Evolutionary conservation across 352 stramenopile genomes (phyloP).

Genomic region (Bremia lactucae): DNA sequence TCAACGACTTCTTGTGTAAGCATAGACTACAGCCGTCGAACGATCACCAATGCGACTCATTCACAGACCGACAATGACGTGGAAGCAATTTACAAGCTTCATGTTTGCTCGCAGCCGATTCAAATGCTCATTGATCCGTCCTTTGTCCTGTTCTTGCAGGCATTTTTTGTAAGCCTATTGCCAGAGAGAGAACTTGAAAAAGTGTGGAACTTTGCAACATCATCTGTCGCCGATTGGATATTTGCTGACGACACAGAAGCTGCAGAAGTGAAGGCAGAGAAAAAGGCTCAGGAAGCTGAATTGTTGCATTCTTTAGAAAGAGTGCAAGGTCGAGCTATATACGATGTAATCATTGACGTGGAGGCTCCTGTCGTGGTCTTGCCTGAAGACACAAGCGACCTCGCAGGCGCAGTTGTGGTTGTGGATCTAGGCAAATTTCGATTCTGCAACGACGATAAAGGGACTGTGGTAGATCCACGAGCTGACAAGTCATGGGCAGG

Average conservation of each 20-base stretch:
- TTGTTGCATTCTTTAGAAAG: slow-evolving; percentile 28
- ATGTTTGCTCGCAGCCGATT: slow-evolving; percentile 47
- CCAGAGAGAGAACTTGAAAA: slow-evolving; percentile 60
- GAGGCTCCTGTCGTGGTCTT: slow-evolving; percentile 66
- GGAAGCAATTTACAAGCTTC: slow-evolving; percentile 24
- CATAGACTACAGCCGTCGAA: slow-evolving; percentile 30
- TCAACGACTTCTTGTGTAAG: slow-evolving; percentile 30
- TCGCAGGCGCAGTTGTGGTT: slow-evolving; percentile 35
- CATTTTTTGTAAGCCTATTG: slow-evolving; percentile 61
- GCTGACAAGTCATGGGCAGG: slow-evolving; percentile 1
- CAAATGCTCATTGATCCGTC: slow-evolving; percentile 59
- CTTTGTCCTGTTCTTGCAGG: slow-evolving; percentile 55
- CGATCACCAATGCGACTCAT: slow-evolving; percentile 8
- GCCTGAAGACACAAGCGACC: slow-evolving; percentile 35
- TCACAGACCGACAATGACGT: slow-evolving; percentile 7
- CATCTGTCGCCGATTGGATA: slow-evolving; percentile 72
- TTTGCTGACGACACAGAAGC: slow-evolving; percentile 42
- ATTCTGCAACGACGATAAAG: slow-evolving; percentile 39
- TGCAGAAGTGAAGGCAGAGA: slow-evolving; percentile 8
- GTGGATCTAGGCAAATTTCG: slow-evolving; percentile 62
- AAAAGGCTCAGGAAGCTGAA: slow-evolving; percentile 32
- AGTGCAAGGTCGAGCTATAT: slow-evolving; percentile 21
- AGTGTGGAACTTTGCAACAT: slow-evolving; percentile 74
- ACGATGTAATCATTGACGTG: slow-evolving; percentile 65
- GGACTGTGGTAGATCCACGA: slow-evolving; percentile 9